These are phyloP conservation scores for Hanseniaspora uvarum DNA, from an alignment of 1,139 yeast genomes.

Conservation along the genomic window DNA sequence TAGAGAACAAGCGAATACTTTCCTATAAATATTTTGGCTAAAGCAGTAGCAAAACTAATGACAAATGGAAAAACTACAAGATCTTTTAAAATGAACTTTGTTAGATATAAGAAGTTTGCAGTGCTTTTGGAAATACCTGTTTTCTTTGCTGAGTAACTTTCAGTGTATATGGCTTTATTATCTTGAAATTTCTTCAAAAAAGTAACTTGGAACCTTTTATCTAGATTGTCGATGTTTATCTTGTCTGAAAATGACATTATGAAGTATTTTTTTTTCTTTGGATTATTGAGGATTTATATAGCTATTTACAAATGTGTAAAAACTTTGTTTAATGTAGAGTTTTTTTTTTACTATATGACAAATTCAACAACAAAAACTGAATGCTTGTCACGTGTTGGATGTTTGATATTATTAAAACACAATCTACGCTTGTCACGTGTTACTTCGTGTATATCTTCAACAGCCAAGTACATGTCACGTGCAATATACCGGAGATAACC, in stretches of 20 bases:
- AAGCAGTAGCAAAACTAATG: slow-evolving; percentile 46
- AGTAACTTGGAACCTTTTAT: slow-evolving; percentile 14
- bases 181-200: slow-evolving; percentile 5
- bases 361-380: too few species aligned
- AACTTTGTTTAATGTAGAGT: too few species aligned
- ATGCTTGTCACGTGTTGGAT: too few species aligned
- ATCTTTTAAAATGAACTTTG: slow-evolving; percentile 52
- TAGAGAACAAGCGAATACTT: slow-evolving; percentile 11
- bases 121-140: background rate
- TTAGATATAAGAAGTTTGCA: slow-evolving; percentile 20
- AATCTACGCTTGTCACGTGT: too few species aligned
- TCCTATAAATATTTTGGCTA: slow-evolving; percentile 7
- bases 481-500: too few species aligned
- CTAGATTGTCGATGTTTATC: slow-evolving; percentile 8
- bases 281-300: background rate
- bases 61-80: slow-evolving; percentile 59
- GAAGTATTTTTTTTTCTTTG: background rate
- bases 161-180: background rate
- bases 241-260: slow-evolving; percentile 1
- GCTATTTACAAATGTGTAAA: too few species aligned
- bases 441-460: too few species aligned
- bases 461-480: too few species aligned
- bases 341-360: too few species aligned
- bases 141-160: background rate
- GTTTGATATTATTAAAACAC: too few species aligned